These are phyloP conservation scores for Poa pratensis DNA, from an alignment of 176 grass and related monocot genomes.

Conservation along the genomic window DNA sequence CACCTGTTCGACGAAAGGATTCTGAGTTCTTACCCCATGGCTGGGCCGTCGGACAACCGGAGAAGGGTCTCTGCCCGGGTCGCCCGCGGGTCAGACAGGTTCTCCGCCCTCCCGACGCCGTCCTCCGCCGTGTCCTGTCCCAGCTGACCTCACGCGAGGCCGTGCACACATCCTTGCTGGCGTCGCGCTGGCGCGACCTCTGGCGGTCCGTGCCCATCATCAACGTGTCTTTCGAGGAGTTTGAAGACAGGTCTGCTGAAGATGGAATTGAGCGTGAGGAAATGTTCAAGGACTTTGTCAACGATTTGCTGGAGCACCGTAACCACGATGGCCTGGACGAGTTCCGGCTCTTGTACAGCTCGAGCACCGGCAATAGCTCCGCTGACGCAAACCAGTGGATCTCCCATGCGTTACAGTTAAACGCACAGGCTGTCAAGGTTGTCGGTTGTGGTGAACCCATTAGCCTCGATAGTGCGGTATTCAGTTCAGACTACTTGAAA, in stretches of 20 bases:
- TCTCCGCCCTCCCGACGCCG: not conserved
- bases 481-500: not conserved
- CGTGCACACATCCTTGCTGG: constrained; percentile 11
- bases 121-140: constrained; percentile 21
- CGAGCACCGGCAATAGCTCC: accelerated
- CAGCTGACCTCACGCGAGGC: not conserved
- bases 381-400: constrained; percentile 29
- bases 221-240: not conserved
- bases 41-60: not conserved
- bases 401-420: constrained; percentile 5
- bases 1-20: constrained; percentile 37
- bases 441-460: accelerated
- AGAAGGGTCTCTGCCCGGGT: not conserved
- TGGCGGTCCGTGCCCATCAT: constrained; percentile 23
- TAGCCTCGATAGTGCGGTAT: not conserved
- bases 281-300: constrained; percentile 36
- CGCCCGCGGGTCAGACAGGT: not conserved
- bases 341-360: constrained; percentile 6
- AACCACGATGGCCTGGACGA: not conserved
- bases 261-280: not conserved
- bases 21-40: not conserved
- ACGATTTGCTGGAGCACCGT: constrained; percentile 21
- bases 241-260: not conserved
- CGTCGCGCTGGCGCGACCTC: constrained; percentile 34
- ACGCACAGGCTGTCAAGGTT: not conserved